Base-by-base conservation (phyloP, 2,329 filamentous ascomycete species). In the Xenoacremonium recifei region DNA sequence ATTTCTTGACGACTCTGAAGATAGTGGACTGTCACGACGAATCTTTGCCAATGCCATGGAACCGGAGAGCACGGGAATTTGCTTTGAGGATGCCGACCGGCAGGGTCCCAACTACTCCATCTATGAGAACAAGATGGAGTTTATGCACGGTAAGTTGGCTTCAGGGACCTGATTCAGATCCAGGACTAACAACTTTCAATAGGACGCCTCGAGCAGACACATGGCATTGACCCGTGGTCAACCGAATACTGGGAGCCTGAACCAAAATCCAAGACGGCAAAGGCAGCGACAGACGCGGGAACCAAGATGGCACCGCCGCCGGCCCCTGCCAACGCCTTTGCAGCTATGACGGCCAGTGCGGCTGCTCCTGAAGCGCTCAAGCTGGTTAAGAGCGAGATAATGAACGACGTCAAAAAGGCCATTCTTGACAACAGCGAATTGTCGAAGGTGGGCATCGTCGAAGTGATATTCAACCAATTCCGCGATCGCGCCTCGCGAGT, bases 1-100 rank as follows among this genome's bases (percentile, higher is more conserved):
- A 15, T 96, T 96, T 58, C 72, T 96, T 2, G 91, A 96, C 53
- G 89, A 95, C 55, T 88, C 88, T 5, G 88, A 95, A 39, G 88
- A 93, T 47, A 59, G 64, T 58, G 77, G 69, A 45, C 68, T 65
- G 60, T 71, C 66, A 50, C 73, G 63, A 76, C 79, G 71, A 70
- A 78, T 61, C 65, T 84, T 67, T 78, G 55, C 79, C 71, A 81
- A 83, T 21, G 82, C 88, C 50, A 75, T 95, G 57, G 80, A 91
- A 58, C 89, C 90, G 1, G 72, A 86, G 31, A 87, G 78, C 59
- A 89, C 83, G 4, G 93, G 92, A 1, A 69, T 97, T 9, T 93
- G 86, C 60, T 99, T 90, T 79, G 88, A 95, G 58, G 77, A 85
- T 58, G 62, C 56, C 27, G 61, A 68, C 48, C 68, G 71, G 37